Base-by-base conservation (phyloP, 306 rosid species). In the Acacia crassicarpa region DNA sequence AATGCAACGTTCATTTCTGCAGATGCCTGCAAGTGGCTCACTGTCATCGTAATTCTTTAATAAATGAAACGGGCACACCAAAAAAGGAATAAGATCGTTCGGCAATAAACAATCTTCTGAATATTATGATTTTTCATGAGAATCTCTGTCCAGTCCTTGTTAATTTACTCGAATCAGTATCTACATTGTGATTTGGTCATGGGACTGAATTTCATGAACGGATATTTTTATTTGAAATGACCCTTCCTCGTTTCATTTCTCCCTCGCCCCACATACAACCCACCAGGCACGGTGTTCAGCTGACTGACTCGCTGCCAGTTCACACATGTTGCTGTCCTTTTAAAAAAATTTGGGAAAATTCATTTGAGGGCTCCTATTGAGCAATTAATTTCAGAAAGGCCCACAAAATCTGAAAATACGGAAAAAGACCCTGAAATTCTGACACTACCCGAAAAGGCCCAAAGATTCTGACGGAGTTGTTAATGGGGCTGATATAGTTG, bases 1-100 rank as follows among this genome's bases (percentile, higher is more conserved):
- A 88, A 78, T 79, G 77, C 88, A 90, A 90, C 96, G 96, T 87
- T 90, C 92, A 81, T 72, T 80, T 87, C 80, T 74, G 86, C 58
- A 87, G 85, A 69, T 30, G 15, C 76, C 51, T 78, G 78, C 86
- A 79, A 74, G 78, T 83, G 68, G 82, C 43, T 40, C 8, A 76
- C 35, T 16, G 58, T 82, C 62, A 33, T 32, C 38, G 46, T 33
- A 54, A 23, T 23, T 61, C 35, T 15, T 35, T 20, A 53, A 65
- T 14, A 14, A 65, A 16, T 5, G 17, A 6, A 32, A 65, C 8
- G 12, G 20, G 3, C 43, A 6, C 23, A 7, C 25, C 71, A 16
- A 61, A 76, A 76, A 22, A 4, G 72, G 49, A 74, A 49, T 40
- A 67, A 67, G 40, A 78, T 66, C 49, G 43, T 46, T 43, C 23